Percentiles rank a stretch among this genome's conserved stretches.
Conservation (phyloP, 306 rosid genomes). For the Gleditsia sinensis region DNA sequence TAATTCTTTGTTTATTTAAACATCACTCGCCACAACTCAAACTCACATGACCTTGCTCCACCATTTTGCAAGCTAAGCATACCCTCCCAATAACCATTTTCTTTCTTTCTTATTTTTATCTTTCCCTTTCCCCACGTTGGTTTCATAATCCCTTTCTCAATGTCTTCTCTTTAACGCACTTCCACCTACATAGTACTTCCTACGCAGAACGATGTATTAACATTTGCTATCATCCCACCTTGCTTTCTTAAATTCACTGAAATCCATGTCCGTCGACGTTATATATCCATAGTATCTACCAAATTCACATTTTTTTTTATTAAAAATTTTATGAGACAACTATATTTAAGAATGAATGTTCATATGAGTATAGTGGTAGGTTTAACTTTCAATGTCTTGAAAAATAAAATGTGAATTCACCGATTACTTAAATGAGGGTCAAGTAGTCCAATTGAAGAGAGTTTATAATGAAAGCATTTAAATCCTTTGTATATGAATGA, state of each 20-base stretch:
- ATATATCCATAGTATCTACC: slow-evolving; percentile 26
- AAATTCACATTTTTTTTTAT: too few species aligned
- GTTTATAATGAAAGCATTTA: too few species aligned
- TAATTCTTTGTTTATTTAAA: slow-evolving; percentile 47
- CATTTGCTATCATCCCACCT: neutral
- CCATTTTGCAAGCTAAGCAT: slow-evolving; percentile 51
- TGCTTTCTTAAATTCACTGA: slow-evolving; percentile 47
- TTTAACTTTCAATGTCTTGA: neutral
- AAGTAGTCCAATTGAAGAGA: neutral
- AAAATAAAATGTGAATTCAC: too few species aligned
- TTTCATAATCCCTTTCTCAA: slow-evolving; percentile 41
- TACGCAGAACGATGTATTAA: slow-evolving; percentile 43
- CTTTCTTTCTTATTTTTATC: neutral
- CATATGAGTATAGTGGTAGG: neutral
- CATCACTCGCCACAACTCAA: slow-evolving; percentile 46
- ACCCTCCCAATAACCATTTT: neutral
- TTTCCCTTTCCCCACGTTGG: slow-evolving; percentile 32
- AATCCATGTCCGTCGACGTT: slow-evolving; percentile 44
- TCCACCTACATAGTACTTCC: slow-evolving; percentile 44
- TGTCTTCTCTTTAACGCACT: slow-evolving; percentile 44
- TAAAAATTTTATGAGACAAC: too few species aligned
- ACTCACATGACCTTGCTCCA: slow-evolving; percentile 57
- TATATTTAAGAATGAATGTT: too few species aligned
- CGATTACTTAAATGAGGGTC: too few species aligned
- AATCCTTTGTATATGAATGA: too few species aligned